phyloP scores from a whole-genome alignment of 2,329 filamentous ascomycete genomes.

The Scedosporium boydii region DNA sequence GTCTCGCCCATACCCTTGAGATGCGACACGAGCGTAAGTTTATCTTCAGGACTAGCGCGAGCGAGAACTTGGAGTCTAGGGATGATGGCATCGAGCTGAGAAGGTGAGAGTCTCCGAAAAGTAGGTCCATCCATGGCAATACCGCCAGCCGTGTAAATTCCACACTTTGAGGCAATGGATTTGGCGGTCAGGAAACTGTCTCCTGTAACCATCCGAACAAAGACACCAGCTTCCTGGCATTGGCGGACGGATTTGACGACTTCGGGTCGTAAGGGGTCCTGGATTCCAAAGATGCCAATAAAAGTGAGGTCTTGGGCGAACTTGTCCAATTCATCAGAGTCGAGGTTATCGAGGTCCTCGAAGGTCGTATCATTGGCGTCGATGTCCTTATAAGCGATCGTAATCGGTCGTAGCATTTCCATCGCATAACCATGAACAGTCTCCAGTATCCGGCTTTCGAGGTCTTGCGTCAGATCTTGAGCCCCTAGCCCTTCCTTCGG shows the following conservation, averaged over 20 bases:
- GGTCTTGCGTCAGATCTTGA: constrained; percentile 19
- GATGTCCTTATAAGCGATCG: constrained; percentile 56
- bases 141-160: constrained; percentile 51
- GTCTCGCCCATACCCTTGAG: constrained; percentile 57
- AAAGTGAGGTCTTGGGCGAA: constrained; percentile 24
- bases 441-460: constrained; percentile 20
- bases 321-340: background rate
- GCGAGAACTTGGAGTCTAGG: constrained; percentile 59
- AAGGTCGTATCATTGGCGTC: constrained; percentile 27
- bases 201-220: constrained; percentile 54
- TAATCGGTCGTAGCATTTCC: constrained; percentile 58
- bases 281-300: constrained; percentile 49
- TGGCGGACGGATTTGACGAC: constrained; percentile 53
- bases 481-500: constrained; percentile 24
- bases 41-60: constrained; percentile 61
- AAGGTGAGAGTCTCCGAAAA: constrained; percentile 47
- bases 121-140: constrained; percentile 46
- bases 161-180: constrained; percentile 32
- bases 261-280: constrained; percentile 55
- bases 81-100: constrained; percentile 39
- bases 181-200: constrained; percentile 35
- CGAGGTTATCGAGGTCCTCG: constrained; percentile 20
- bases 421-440: constrained; percentile 46
- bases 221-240: constrained; percentile 55
- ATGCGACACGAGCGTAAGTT: constrained; percentile 53